Conservation (phyloP, 352 stramenopile genomes). For the Pythium aphanidermatum region DNA sequence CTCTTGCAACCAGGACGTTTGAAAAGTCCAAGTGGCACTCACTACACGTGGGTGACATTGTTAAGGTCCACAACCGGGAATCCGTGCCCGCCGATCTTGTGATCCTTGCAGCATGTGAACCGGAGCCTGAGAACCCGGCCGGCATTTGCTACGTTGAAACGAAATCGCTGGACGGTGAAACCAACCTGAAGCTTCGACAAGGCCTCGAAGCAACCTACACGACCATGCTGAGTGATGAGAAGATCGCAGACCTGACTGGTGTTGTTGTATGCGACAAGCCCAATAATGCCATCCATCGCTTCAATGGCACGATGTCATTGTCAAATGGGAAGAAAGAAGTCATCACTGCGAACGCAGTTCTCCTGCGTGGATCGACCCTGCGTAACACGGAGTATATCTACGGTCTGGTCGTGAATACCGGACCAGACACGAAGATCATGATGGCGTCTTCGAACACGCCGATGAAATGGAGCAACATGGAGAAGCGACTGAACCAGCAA, state of each 20-base stretch:
- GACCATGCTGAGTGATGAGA: constrained; percentile 37
- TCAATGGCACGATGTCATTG: constrained; percentile 81
- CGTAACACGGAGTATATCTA: constrained; percentile 92
- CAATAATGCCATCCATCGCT: constrained; percentile 90
- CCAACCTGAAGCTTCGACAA: constrained; percentile 89
- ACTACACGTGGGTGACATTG: constrained; percentile 84
- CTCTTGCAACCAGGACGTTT: constrained; percentile 30
- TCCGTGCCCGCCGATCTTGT: constrained; percentile 83
- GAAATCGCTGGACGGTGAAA: constrained; percentile 91
- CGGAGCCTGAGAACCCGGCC: constrained; percentile 48
- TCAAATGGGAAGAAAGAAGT: constrained; percentile 53
- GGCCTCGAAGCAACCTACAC: constrained; percentile 77
- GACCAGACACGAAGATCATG: constrained; percentile 88
- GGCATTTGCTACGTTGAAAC: constrained; percentile 91
- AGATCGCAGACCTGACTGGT: constrained; percentile 45
- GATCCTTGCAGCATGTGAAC: constrained; percentile 79
- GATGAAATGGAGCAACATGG: constrained; percentile 89
- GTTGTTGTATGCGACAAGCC: constrained; percentile 74
- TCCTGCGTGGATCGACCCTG: constrained; percentile 84
- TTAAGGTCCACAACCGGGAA: constrained; percentile 88
- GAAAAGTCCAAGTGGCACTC: constrained; percentile 63
- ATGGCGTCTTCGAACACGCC: constrained; percentile 71
- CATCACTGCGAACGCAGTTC: constrained; percentile 71
- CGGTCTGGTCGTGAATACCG: constrained; percentile 90
- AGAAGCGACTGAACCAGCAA: constrained; percentile 69